Evolutionary conservation across 768 basidiomycete species (phyloP).

Genomic region (Tephrocybe sp.): DNA sequence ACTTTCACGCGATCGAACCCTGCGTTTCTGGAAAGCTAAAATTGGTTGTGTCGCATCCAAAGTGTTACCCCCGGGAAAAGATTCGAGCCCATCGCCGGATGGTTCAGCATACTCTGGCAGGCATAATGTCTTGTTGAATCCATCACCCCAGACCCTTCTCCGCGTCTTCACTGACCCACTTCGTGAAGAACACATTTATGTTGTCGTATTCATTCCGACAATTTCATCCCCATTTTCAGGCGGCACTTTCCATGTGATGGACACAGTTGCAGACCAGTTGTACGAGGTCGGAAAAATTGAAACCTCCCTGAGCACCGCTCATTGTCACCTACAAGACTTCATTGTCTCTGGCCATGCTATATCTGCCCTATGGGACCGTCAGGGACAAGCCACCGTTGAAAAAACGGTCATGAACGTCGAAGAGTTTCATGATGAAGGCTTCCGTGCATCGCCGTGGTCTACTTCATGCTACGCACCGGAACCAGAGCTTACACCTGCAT

Average conservation of each 20-base stretch:
- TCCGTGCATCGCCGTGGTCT: slow-evolving; percentile 46
- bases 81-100: slow-evolving; percentile 29
- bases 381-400: slow-evolving; percentile 74
- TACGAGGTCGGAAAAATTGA: slow-evolving; percentile 58
- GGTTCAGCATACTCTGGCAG: slow-evolving; percentile 30
- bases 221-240: slow-evolving; percentile 63
- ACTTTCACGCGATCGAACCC: slow-evolving; percentile 81
- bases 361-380: slow-evolving; percentile 78
- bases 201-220: slow-evolving; percentile 74
- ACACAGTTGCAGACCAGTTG: slow-evolving; percentile 56
- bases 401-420: slow-evolving; percentile 47
- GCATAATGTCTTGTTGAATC: slow-evolving; percentile 52
- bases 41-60: slow-evolving; percentile 71
- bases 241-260: slow-evolving; percentile 76
- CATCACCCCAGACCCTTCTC: slow-evolving; percentile 63
- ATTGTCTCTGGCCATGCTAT: slow-evolving; percentile 53
- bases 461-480: slow-evolving; percentile 64
- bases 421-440: slow-evolving; percentile 31
- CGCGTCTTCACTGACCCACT: slow-evolving; percentile 54
- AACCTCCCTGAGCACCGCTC: slow-evolving; percentile 57
- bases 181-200: slow-evolving; percentile 55
- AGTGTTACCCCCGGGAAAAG: slow-evolving; percentile 41
- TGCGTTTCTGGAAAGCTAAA: slow-evolving; percentile 84
- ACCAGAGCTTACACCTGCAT: slow-evolving; percentile 78
- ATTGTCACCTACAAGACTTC: slow-evolving; percentile 81